phyloP scores from a whole-genome alignment of 2,329 filamentous ascomycete genomes.

The Verticillium longisporum region DNA sequence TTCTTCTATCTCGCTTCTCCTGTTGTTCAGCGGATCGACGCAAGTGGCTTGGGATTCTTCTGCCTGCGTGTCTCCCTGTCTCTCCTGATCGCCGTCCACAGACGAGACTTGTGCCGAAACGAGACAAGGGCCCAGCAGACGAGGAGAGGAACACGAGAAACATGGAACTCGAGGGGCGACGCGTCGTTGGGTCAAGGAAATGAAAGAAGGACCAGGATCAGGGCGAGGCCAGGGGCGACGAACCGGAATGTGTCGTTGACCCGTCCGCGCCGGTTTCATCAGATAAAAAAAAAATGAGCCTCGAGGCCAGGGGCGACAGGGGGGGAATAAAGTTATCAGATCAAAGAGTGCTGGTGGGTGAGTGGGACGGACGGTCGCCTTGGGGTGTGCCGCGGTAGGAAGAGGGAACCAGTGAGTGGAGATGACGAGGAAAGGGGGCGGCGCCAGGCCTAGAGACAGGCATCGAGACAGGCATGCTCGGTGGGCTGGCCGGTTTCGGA shows the following conservation, averaged over 20 bases:
- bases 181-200: background rate
- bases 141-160: background rate
- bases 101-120: background rate
- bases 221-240: background rate
- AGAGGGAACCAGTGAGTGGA: background rate
- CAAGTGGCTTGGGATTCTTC: background rate
- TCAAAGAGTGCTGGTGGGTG: background rate
- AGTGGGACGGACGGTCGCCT: background rate
- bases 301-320: background rate
- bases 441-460: background rate
- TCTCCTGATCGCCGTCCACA: background rate
- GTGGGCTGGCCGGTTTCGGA: background rate
- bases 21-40: background rate
- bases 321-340: background rate
- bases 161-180: background rate
- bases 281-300: background rate
- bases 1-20: too few relatives aligned
- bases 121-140: background rate
- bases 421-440: background rate
- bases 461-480: background rate
- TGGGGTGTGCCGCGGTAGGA: background rate
- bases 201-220: background rate
- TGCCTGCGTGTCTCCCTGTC: background rate
- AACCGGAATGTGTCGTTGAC: background rate
- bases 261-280: background rate